Conservation (phyloP, 1,139 yeast genomes). For the Yamadazyma atmosphaerica region DNA sequence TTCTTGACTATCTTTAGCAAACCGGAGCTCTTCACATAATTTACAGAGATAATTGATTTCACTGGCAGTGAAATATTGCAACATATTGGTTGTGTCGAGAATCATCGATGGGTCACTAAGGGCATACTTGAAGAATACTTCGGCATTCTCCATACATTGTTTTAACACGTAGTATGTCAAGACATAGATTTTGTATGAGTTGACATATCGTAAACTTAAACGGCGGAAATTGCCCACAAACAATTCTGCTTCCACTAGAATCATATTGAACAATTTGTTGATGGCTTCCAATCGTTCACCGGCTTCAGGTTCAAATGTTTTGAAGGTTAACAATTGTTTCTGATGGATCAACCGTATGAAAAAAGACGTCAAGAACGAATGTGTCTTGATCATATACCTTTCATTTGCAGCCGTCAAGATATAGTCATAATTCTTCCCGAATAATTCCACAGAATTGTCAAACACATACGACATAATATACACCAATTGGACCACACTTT, state of each 20-base stretch:
- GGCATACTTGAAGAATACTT: slow-evolving; percentile 35
- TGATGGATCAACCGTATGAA: slow-evolving; percentile 45
- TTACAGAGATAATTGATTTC: slow-evolving; percentile 40
- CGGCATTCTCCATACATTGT: slow-evolving; percentile 47
- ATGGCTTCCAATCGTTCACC: slow-evolving; percentile 32
- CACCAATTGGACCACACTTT: slow-evolving; percentile 45
- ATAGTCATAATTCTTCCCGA: slow-evolving; percentile 44
- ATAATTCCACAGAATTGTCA: slow-evolving; percentile 44
- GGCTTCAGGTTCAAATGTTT: slow-evolving; percentile 21
- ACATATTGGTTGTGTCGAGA: slow-evolving; percentile 42
- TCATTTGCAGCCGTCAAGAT: slow-evolving; percentile 41
- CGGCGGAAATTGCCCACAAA: slow-evolving; percentile 47
- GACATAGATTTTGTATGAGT: slow-evolving; percentile 43
- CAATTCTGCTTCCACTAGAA: slow-evolving; percentile 42
- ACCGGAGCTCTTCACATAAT: slow-evolving; percentile 42
- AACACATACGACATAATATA: slow-evolving; percentile 47
- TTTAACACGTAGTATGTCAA: slow-evolving; percentile 43
- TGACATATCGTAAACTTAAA: slow-evolving; percentile 39
- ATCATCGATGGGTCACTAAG: slow-evolving; percentile 28
- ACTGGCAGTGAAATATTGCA: slow-evolving; percentile 37
- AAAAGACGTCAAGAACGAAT: slow-evolving; percentile 40
- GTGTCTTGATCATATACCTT: slow-evolving; percentile 45
- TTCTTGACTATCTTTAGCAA: slow-evolving; percentile 38
- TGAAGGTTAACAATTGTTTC: slow-evolving; percentile 33
- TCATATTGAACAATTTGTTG: slow-evolving; percentile 35